Percentiles rank a stretch among this genome's conserved stretches.
phyloP scores from a whole-genome alignment of 2,329 filamentous ascomycete genomes.

The Pseudonectria foliicola region DNA sequence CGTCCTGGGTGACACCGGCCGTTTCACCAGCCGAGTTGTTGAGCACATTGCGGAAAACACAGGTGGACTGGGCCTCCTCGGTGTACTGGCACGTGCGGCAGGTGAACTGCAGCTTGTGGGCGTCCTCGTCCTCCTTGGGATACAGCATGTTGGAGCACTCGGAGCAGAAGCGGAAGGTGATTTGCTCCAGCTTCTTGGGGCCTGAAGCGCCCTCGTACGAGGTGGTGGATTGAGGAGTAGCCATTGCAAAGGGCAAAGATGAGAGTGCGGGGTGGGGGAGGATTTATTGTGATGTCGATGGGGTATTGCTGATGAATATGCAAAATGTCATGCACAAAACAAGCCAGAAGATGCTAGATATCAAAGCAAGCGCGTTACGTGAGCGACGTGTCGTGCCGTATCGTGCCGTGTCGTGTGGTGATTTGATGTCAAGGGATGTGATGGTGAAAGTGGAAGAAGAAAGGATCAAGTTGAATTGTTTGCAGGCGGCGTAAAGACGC shows the following conservation, averaged over 20 bases:
- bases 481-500: background rate
- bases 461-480: background rate
- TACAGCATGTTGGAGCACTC: conserved; percentile 99
- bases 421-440: background rate
- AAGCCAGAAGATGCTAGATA: background rate
- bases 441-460: background rate
- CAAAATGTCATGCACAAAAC: background rate
- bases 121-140: conserved; percentile 84
- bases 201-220: conserved; percentile 34
- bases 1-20: conserved; percentile 94
- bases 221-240: conserved; percentile 47
- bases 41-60: conserved; percentile 92
- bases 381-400: background rate
- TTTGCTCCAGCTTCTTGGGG: conserved; percentile 62
- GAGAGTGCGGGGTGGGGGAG: conserved; percentile 4
- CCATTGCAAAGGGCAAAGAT: conserved; percentile 35
- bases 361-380: background rate
- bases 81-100: conserved; percentile 94
- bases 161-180: conserved; percentile 95
- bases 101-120: conserved; percentile 83
- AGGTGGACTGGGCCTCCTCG: conserved; percentile 78
- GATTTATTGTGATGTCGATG: conserved; percentile 5
- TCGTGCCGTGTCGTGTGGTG: too few species aligned
- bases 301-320: background rate
- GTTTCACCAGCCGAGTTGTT: conserved; percentile 90